Percentiles rank a stretch among this genome's conserved stretches.
Conservation (phyloP, 1,139 yeast genomes). For the Insectozyma bohioensis region DNA sequence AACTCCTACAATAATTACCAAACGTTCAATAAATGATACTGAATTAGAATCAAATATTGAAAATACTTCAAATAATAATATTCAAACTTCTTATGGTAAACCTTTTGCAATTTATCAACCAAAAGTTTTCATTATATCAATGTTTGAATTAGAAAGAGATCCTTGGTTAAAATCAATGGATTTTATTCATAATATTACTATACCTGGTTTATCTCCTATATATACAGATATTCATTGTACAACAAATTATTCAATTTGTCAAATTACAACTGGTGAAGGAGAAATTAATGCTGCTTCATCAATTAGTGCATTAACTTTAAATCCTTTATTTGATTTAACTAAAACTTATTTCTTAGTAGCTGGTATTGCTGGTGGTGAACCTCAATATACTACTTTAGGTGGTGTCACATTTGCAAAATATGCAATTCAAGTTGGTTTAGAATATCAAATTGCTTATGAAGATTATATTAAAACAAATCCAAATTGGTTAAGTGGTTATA, state of each 20-base stretch:
- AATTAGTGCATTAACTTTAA: constrained; percentile 52
- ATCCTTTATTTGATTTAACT: constrained; percentile 56
- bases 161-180: constrained; percentile 53
- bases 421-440: constrained; percentile 63
- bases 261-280: constrained; percentile 67
- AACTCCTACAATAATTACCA: constrained; percentile 19
- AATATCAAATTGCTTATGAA: constrained; percentile 51
- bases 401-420: constrained; percentile 61
- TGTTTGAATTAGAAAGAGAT: constrained; percentile 55
- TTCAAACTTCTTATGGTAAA: constrained; percentile 29
- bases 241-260: constrained; percentile 54
- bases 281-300: constrained; percentile 69
- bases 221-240: constrained; percentile 60
- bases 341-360: constrained; percentile 62
- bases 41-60: constrained; percentile 16
- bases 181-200: constrained; percentile 51
- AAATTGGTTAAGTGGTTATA: constrained; percentile 64
- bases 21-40: constrained; percentile 21
- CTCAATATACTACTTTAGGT: constrained; percentile 47
- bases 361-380: constrained; percentile 70
- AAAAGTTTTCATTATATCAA: constrained; percentile 53
- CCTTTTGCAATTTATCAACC: constrained; percentile 50
- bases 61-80: constrained; percentile 17
- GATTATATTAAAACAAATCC: constrained; percentile 49
- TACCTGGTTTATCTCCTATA: constrained; percentile 65